A percentile compares a stretch with the other conserved stretches of the same genome.
Conservation (phyloP, 148 eudicot genomes). For the Agrostemma githago region DNA sequence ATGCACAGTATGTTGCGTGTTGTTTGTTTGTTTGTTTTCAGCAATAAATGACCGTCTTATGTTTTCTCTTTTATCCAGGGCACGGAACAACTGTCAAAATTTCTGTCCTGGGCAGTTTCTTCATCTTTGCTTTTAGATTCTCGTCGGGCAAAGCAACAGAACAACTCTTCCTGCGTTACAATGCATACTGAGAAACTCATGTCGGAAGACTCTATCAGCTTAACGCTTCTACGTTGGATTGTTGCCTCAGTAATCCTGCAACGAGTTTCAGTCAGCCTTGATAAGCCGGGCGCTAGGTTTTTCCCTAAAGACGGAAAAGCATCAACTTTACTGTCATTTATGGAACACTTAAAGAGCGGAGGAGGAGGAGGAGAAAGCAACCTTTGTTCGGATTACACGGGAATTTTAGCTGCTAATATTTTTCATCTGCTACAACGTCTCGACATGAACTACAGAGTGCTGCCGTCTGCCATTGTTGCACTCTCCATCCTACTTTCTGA, state of each 20-base stretch:
- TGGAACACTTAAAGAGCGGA: constrained; percentile 25
- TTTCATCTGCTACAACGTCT: constrained; percentile 60
- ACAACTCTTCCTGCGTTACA: constrained; percentile 22
- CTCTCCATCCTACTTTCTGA: constrained; percentile 55
- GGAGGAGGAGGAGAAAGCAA: constrained; percentile 23
- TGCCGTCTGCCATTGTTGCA: constrained; percentile 65
- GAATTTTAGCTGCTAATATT: constrained; percentile 46
- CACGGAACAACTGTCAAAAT: constrained; percentile 48
- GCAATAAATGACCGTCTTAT: constrained; percentile 6
- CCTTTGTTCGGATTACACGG: constrained; percentile 33
- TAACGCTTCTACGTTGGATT: constrained; percentile 78
- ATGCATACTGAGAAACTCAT: constrained; percentile 17
- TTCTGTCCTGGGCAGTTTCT: constrained; percentile 69
- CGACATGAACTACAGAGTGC: constrained; percentile 41
- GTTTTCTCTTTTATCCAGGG: constrained; percentile 41
- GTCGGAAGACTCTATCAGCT: constrained; percentile 42
- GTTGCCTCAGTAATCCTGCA: constrained; percentile 67
- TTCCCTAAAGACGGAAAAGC: constrained; percentile 22
- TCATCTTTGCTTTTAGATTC: constrained; percentile 50
- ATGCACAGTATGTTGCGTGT: no score
- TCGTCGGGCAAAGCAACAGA: constrained; percentile 15
- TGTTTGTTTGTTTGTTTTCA: not conserved
- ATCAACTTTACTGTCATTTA: constrained; percentile 45
- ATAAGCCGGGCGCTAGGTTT: constrained; percentile 15
- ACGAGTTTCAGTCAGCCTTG: constrained; percentile 33